Evolutionary conservation across 2,329 filamentous ascomycete species (phyloP).

Genomic region (Keithomyces neogunnii): DNA sequence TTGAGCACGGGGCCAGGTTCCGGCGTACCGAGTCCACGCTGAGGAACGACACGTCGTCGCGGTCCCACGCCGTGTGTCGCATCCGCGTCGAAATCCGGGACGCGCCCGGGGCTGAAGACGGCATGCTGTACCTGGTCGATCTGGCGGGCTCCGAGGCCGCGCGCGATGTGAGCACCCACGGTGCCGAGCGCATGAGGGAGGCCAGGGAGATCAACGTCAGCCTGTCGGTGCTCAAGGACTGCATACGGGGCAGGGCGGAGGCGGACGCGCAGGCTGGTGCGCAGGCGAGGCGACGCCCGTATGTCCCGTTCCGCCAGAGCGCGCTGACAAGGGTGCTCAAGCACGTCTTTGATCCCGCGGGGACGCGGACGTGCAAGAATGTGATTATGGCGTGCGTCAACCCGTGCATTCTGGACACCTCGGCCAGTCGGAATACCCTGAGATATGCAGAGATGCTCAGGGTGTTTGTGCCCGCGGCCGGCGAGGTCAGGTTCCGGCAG

Average conservation of each 20-base stretch:
- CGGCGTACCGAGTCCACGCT: conserved; percentile 32
- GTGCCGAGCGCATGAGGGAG: conserved; percentile 35
- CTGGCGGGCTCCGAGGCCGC: conserved; percentile 41
- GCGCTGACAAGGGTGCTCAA: conserved; percentile 39
- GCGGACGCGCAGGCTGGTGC: conserved; percentile 17
- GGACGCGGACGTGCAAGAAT: conserved; percentile 30
- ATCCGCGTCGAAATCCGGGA: conserved; percentile 30
- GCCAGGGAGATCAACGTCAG: conserved; percentile 39
- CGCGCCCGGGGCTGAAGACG: conserved; percentile 23
- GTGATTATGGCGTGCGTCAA: conserved; percentile 39
- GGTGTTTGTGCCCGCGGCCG: conserved; percentile 23
- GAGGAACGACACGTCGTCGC: conserved; percentile 39
- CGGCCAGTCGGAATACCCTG: conserved; percentile 38
- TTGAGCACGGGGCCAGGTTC: conserved; percentile 30
- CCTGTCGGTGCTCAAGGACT: conserved; percentile 42
- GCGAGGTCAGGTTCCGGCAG: conserved; percentile 15
- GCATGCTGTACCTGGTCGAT: conserved; percentile 37
- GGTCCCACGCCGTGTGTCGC: conserved; percentile 40
- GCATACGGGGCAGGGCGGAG: conserved; percentile 36
- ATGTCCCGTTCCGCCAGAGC: conserved; percentile 38
- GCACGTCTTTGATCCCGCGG: conserved; percentile 37
- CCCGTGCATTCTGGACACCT: conserved; percentile 34
- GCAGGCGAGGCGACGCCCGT: conserved; percentile 20
- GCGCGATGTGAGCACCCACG: conserved; percentile 31
- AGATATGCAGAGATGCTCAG: conserved; percentile 39